Conservation (phyloP, 2,329 filamentous ascomycete genomes). For the Fonsecaea pugnacius region DNA sequence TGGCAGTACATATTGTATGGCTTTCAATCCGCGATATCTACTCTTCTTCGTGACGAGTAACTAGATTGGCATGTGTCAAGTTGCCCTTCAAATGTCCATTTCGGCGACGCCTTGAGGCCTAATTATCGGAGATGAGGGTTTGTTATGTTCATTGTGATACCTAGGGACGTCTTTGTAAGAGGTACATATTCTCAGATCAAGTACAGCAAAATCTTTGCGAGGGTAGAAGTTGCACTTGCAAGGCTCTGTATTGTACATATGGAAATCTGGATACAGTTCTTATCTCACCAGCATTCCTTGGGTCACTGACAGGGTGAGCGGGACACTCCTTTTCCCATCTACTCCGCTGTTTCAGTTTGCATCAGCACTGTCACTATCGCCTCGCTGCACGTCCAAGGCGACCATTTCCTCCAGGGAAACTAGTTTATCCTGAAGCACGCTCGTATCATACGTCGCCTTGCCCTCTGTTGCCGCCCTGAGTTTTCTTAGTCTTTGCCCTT, state of each 20-base stretch:
- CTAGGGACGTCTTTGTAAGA: too few species aligned
- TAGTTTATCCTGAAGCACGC: slow-evolving; percentile 37
- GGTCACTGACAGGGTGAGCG: neutral
- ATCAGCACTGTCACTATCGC: slow-evolving; percentile 6
- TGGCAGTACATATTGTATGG: too few species aligned
- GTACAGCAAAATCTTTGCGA: too few species aligned
- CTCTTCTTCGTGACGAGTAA: too few species aligned
- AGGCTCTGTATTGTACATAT: neutral
- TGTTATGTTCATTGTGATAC: too few species aligned
- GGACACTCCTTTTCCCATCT: neutral
- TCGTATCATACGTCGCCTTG: slow-evolving; percentile 60
- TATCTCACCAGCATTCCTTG: neutral
- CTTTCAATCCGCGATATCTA: too few species aligned
- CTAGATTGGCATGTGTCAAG: too few species aligned
- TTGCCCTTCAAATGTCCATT: too few species aligned
- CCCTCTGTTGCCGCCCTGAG: slow-evolving; percentile 63
- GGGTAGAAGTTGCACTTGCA: too few species aligned
- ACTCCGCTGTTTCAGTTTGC: neutral
- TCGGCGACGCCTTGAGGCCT: too few species aligned
- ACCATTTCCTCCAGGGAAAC: slow-evolving; percentile 27
- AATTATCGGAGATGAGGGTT: too few species aligned
- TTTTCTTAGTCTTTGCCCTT: slow-evolving; percentile 71
- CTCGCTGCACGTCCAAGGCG: slow-evolving; percentile 28
- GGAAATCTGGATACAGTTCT: neutral
- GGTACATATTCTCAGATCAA: too few species aligned